Base-by-base conservation (phyloP, 2,329 filamentous ascomycete genomes). In the Cladosporium sp. region DNA sequence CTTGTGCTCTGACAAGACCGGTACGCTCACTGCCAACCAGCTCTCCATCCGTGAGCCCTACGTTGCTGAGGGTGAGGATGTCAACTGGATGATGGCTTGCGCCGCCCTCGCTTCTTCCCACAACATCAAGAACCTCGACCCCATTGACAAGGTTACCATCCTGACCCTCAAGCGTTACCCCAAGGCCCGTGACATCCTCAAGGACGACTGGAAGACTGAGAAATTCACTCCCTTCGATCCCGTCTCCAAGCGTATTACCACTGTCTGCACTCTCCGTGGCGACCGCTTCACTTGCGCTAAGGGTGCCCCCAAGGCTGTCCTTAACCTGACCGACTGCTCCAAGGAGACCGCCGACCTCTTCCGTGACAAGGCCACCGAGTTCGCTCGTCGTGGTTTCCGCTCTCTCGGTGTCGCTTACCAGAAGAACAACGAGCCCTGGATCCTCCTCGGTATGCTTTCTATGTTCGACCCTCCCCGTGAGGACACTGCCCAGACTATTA, bases 81-180 rank as follows among this genome's bases (percentile, higher is more conserved):
- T 91, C 78, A 90, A 92, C 83, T 92, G 89, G 89, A 91, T 92
- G 89, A 91, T 92, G 89, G 89, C 89, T 69, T 89, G 91, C 67
- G 89, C 90, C 67, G 89, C 89, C 67, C 85, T 92, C 64, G 90
- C 89, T 65, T 91, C 89, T 61, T 91, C 89, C 68, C 89, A 92
- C 83, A 92, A 91, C 81, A 84, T 91, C 80, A 90, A 90, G 81
- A 90, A 89, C 67, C 85, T 92, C 68, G 90, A 92, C 76, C 89
- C 89, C 67, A 92, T 92, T 73, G 89, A 92, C 82, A 92, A 92
- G 82, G 87, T 92, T 73, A 92, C 88, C 64, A 89, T 92, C 72
- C 83, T 91, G 66, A 91, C 89, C 63, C 86, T 92, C 73, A 90
- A 90, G 79, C 85, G 88, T 69, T 91, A 91, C 80, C 90, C 90